A percentile compares a stretch with the other conserved stretches of the same genome.
phyloP scores from a whole-genome alignment of 169 alveolate genomes.

The Plasmodium vivax region DNA sequence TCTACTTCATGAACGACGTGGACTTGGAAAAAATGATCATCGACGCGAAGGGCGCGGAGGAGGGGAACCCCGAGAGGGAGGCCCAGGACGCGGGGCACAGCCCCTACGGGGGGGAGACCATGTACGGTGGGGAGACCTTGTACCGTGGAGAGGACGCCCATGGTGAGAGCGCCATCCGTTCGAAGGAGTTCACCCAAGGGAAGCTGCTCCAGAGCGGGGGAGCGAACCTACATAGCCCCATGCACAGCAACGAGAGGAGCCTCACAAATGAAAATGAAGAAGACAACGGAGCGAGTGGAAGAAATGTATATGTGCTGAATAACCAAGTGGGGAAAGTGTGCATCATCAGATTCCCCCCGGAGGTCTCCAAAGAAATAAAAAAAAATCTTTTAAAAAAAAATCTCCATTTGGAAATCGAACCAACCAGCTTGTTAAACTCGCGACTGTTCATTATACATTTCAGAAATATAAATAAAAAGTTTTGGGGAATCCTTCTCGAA shows the following conservation, averaged over 20 bases:
- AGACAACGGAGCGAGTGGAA: neutral
- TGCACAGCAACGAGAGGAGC: neutral
- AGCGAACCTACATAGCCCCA: neutral
- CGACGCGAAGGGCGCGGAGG: conserved; percentile 10
- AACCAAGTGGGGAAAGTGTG: conserved; percentile 73
- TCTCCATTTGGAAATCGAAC: conserved; percentile 74
- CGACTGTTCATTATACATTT: conserved; percentile 74
- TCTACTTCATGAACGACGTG: conserved; percentile 49
- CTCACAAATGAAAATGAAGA: neutral
- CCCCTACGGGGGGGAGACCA: neutral
- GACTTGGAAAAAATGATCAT: conserved; percentile 19
- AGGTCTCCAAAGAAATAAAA: conserved; percentile 67
- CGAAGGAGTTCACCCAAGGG: neutral
- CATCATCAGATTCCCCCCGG: conserved; percentile 71
- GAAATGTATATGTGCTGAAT: conserved; percentile 23
- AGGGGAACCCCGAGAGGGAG: neutral
- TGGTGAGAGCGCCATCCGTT: neutral
- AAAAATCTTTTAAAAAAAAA: conserved; percentile 41
- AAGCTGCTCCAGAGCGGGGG: neutral
- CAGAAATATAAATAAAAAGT: conserved; percentile 61
- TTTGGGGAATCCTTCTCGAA: conserved; percentile 76
- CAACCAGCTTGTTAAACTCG: conserved; percentile 79
- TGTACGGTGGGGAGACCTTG: neutral
- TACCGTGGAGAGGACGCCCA: neutral
- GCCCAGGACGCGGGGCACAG: neutral